Evolutionary conservation across 2,329 filamentous ascomycete genomes (phyloP).

Genomic region (Biscogniauxia sp.): DNA sequence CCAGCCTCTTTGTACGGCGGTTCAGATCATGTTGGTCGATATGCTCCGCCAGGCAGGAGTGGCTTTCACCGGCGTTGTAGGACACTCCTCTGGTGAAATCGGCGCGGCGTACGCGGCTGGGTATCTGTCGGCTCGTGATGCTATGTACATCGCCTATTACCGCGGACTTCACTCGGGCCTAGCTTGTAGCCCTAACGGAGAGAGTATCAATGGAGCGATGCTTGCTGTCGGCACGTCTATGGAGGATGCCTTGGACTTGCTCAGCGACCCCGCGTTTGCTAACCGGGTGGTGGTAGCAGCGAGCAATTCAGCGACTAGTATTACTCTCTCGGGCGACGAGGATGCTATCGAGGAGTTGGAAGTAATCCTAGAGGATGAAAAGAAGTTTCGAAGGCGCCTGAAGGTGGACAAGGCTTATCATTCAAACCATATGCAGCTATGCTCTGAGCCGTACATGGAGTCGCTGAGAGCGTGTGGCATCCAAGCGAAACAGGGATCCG

Average conservation of each 20-base stretch:
- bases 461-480: neutral
- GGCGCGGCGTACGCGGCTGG: constrained; percentile 48
- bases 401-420: constrained; percentile 30
- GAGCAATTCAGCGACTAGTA: constrained; percentile 35
- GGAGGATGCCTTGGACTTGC: constrained; percentile 34
- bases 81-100: constrained; percentile 41
- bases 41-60: constrained; percentile 11
- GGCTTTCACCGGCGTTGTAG: constrained; percentile 16
- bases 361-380: constrained; percentile 20
- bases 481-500: neutral
- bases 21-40: constrained; percentile 23
- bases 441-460: neutral
- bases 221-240: constrained; percentile 41
- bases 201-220: constrained; percentile 40
- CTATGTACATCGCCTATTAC: constrained; percentile 45
- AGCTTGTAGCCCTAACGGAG: neutral
- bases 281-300: constrained; percentile 32
- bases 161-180: constrained; percentile 36
- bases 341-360: constrained; percentile 28
- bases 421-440: neutral
- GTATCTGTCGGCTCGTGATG: constrained; percentile 38
- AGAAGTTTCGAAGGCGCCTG: constrained; percentile 31
- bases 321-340: constrained; percentile 36
- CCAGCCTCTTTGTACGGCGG: constrained; percentile 29
- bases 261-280: constrained; percentile 18